Evolutionary conservation across 2,329 filamentous ascomycete genomes (phyloP).

Genomic region (Aspergillus tanneri): DNA sequence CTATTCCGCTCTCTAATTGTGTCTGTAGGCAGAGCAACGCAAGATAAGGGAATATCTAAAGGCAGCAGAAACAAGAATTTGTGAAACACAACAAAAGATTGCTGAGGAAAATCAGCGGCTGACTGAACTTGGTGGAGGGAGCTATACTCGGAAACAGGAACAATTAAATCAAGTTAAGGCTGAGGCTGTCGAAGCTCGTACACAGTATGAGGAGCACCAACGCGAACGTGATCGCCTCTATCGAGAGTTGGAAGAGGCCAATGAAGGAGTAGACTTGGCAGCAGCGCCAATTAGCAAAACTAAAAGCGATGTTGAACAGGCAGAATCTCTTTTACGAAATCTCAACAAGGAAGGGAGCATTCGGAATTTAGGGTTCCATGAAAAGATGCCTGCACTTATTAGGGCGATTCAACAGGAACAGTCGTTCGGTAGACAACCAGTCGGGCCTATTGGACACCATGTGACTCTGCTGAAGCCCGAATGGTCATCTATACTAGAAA

Average conservation of each 20-base stretch:
- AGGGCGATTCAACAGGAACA: slow-evolving; percentile 66
- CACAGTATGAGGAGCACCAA: slow-evolving; percentile 44
- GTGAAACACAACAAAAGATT: slow-evolving; percentile 48
- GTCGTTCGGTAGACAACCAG: slow-evolving; percentile 68
- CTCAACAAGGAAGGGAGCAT: slow-evolving; percentile 60
- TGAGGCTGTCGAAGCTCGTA: slow-evolving; percentile 47
- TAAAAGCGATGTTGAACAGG: slow-evolving; percentile 54
- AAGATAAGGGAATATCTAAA: slow-evolving; percentile 61
- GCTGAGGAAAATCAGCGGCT: slow-evolving; percentile 56
- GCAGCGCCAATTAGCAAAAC: slow-evolving; percentile 43
- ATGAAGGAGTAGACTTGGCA: slow-evolving; percentile 29
- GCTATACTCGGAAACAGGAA: slow-evolving; percentile 60
- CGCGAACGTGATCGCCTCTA: slow-evolving; percentile 36
- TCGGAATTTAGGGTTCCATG: slow-evolving; percentile 63
- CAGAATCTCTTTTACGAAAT: slow-evolving; percentile 51
- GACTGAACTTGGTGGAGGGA: slow-evolving; percentile 67
- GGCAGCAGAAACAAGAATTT: slow-evolving; percentile 47
- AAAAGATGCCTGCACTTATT: slow-evolving; percentile 63
- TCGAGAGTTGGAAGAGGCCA: slow-evolving; percentile 35
- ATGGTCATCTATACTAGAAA: slow-evolving; percentile 83
- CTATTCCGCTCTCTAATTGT: slow-evolving; percentile 14
- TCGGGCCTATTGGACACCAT: slow-evolving; percentile 80
- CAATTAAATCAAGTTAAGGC: slow-evolving; percentile 61
- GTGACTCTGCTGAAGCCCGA: slow-evolving; percentile 73
- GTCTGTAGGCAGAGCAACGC: slow-evolving; percentile 63